Evolutionary conservation across 2,329 filamentous ascomycete genomes (phyloP), one percentile per base, ranked within the genome.

Genomic region (Diplodia corticola): DNA sequence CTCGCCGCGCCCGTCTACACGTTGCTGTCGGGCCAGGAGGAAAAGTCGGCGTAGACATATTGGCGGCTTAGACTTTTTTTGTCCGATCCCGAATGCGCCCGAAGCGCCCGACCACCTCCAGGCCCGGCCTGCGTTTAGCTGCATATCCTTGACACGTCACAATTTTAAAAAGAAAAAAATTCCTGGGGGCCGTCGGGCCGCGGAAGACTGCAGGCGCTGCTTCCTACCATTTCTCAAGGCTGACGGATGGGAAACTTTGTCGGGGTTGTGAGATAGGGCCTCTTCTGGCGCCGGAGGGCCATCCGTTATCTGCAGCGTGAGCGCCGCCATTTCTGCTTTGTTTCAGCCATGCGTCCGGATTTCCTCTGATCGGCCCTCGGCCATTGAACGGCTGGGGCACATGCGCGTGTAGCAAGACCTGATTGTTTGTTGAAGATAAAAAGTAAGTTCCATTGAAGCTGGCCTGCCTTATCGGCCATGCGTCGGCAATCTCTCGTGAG

Each of bases 1-100:
- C 90, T 99, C 72, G 88, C 89, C 72, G 89, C 89, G 65, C 92
- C 93, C 12, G 89, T 93, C 63, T 87, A 91, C 77, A 96, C 94
- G 50, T 87, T 99, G 44, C 86, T 99, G 69, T 89, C 84, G 53
- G 86, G 86, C 69, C 87, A 90, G 76, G 80, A 82, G 70, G 74
- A 80, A 72, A 76, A 66, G 17, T 51, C 59, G 61, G 65, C 54
- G 61, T 65, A 60, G 51, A 60, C 50, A 33, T 13, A 33, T 13
- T 35, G 37, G 44, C 44, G 17, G 57, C 17, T 37, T 44, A 46
- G n/a, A 35, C 22, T 61, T 61, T 61, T 44, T 64, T 55, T 48
- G 51, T 22, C 57, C 57, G 54, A 35, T 55, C 54, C 70, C 50
- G 63, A 65, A 24, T 48, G 63, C 51, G 63, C 63, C 50, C 63